phyloP scores from a whole-genome alignment of 768 basidiomycete genomes.

The Rhodotorula graminis region DNA sequence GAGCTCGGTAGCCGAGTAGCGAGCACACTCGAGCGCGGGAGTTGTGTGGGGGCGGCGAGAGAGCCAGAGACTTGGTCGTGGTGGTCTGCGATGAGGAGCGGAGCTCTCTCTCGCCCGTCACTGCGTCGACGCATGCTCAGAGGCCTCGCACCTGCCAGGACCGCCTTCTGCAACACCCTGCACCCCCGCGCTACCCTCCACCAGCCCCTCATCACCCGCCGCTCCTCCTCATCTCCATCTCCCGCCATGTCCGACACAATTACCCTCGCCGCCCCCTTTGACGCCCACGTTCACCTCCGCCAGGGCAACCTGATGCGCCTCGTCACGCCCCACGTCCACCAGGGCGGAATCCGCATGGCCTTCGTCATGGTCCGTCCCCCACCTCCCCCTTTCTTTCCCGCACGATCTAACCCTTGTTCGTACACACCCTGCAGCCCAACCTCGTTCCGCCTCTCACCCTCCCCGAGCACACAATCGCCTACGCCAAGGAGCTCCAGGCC shows the following conservation, averaged over 20 bases:
- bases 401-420: not conserved
- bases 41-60: too few species aligned
- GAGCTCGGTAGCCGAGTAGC: too few species aligned
- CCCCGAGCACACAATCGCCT: slow-evolving; percentile 60
- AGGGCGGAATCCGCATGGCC: slow-evolving; percentile 83
- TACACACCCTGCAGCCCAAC: slow-evolving; percentile 63
- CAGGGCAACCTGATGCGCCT: slow-evolving; percentile 75
- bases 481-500: slow-evolving; percentile 66
- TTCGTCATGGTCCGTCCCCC: slow-evolving; percentile 78
- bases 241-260: not conserved
- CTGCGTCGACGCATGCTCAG: not conserved
- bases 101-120: too few species aligned
- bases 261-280: slow-evolving; percentile 59
- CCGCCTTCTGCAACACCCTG: not conserved
- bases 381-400: not conserved
- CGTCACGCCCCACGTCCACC: slow-evolving; percentile 80
- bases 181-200: not conserved
- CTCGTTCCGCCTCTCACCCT: slow-evolving; percentile 41
- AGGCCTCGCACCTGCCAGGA: not conserved
- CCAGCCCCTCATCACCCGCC: not conserved
- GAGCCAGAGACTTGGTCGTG: too few species aligned
- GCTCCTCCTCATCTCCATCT: not conserved
- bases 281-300: slow-evolving; percentile 95
- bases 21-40: too few species aligned
- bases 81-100: too few species aligned